Evolutionary conservation across 164 flowering plant species (phyloP).

Genomic region (Piper longum): DNA sequence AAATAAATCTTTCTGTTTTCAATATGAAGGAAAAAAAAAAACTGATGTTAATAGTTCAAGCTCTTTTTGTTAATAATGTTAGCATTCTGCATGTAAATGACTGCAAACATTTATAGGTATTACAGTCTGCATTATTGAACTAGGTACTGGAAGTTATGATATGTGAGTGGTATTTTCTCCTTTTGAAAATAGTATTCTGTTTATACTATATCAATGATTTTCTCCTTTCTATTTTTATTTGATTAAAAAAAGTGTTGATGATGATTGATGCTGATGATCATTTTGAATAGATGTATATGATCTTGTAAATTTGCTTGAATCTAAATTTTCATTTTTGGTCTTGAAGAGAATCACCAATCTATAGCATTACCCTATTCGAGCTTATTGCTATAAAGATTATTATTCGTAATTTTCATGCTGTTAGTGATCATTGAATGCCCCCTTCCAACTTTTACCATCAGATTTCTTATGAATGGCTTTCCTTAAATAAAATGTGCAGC

Average conservation of each 20-base stretch:
- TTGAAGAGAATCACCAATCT: background rate
- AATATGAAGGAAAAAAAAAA: background rate
- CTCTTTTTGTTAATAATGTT: background rate
- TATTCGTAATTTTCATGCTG: background rate
- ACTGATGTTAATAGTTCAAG: background rate
- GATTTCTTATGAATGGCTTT: background rate
- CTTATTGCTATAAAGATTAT: background rate
- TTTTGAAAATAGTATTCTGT: background rate
- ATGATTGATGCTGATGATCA: too few species aligned
- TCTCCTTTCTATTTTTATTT: background rate
- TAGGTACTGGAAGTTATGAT: background rate
- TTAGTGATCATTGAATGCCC: background rate
- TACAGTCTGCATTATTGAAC: background rate
- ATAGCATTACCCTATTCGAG: background rate
- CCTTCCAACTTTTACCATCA: background rate
- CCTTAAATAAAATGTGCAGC: conserved; percentile 32
- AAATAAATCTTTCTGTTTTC: background rate
- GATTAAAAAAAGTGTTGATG: background rate
- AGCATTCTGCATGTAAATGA: background rate
- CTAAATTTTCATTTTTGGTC: background rate
- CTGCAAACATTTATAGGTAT: background rate
- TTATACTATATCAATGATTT: background rate
- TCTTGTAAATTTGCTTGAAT: background rate
- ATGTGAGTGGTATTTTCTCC: too few species aligned
- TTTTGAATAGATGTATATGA: background rate